Evolutionary conservation across 2,329 filamentous ascomycete genomes (phyloP), one percentile per base, ranked within the genome.

Genomic region (Verticillium nubilum): DNA sequence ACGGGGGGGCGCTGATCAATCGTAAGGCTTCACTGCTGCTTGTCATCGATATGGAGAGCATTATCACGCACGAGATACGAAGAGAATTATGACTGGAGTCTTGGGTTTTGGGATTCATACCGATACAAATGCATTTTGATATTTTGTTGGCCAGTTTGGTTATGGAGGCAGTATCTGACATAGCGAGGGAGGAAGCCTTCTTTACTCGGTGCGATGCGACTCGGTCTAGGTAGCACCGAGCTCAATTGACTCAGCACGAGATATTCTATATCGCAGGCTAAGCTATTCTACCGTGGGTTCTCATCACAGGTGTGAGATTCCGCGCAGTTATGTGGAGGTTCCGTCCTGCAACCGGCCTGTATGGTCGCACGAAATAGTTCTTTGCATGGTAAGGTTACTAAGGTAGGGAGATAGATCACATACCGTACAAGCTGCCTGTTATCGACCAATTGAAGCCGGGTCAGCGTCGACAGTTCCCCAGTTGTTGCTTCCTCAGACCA

Each of bases 1-100:
- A 64, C 87, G 88, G 53, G 84, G 89, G 62, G 90, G 90, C 65
- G 80, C 91, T 52, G 90, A 94, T 69, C 80, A 82, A 63, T 80
- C 82, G 65, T 76, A 65, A 72, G 59, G 57, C 57, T 15, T 50
- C 42, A 12, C 25, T n/a, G n/a, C 19, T 7, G 19, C 42, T 50
- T 50, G n/a, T 50, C 19, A 50, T 50, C 19, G 5, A 23, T 19
- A 3, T 25, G n/a, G 19, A 23, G 42, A 23, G 19, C 42, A 50
- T 23, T 23, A 50, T 50, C 42, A 23, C 42, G 42, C 42, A 50
- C 19, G 42, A 50, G 42, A 50, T 19, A 50, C 19, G 42, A 50
- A 10, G 42, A 23, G 42, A 19, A 23, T 50, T 50, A 50, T 23
- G 42, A 50, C 42, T 50, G 42, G 42, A 50, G 42, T 50, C 42